These are phyloP conservation scores for Dianthus caryophyllus DNA, from an alignment of 148 eudicot genomes.

Conservation along the genomic window DNA sequence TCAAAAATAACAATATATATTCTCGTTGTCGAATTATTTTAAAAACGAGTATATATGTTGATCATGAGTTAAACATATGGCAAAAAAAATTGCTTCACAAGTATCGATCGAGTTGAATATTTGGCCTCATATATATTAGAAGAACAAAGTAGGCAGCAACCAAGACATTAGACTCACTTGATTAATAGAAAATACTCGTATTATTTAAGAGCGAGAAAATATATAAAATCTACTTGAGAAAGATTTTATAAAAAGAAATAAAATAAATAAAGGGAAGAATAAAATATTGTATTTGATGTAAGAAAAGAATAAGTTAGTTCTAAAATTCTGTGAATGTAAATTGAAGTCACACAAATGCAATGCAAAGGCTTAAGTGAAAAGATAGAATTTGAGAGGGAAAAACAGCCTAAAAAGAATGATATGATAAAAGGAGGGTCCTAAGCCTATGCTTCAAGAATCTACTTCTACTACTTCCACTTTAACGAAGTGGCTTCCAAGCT, in stretches of 20 bases:
- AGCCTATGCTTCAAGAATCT: conserved; percentile 44
- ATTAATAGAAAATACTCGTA: too few relatives aligned
- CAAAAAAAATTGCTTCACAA: too few relatives aligned
- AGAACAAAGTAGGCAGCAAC: too few relatives aligned
- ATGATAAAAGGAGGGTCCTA: conserved; percentile 34
- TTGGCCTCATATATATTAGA: too few relatives aligned
- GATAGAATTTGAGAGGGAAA: conserved; percentile 12
- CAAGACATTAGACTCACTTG: too few relatives aligned
- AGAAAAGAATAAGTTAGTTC: conserved; percentile 45
- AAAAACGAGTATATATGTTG: too few relatives aligned
- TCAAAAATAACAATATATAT: too few relatives aligned
- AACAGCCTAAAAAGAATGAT: conserved; percentile 44
- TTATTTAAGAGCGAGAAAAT: conserved; percentile 41
- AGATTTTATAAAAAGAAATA: conserved; percentile 15
- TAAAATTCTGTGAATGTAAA: conserved; percentile 55
- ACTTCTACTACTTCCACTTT: conserved; percentile 65
- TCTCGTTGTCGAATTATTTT: too few relatives aligned
- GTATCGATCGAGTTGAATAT: too few relatives aligned
- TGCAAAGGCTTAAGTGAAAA: conserved; percentile 22
- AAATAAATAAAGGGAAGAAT: conserved; percentile 28
- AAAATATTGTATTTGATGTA: conserved; percentile 40
- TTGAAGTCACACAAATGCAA: conserved; percentile 26
- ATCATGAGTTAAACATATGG: too few relatives aligned
- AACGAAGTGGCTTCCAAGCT: conserved; percentile 76
- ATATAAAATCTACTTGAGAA: conserved; percentile 43